Conservation (phyloP, 2,329 filamentous ascomycete genomes). For the Teratosphaeria nubilosa region DNA sequence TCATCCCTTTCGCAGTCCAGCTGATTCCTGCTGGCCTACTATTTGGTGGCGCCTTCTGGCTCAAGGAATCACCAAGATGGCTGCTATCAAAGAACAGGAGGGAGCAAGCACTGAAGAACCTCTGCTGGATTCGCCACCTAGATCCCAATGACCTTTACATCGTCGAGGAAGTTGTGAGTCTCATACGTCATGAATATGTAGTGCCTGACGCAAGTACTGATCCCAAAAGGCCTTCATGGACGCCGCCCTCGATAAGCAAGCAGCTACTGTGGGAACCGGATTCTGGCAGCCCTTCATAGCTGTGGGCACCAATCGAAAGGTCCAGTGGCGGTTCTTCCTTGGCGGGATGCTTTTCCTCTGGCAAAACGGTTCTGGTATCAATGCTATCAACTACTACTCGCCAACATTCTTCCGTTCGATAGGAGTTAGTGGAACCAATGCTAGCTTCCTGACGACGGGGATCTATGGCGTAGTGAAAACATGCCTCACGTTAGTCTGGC, state of each 20-base stretch:
- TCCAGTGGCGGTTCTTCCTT: slow-evolving; percentile 63
- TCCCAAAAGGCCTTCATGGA: slow-evolving; percentile 50
- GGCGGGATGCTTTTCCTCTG: slow-evolving; percentile 66
- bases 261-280: slow-evolving; percentile 53
- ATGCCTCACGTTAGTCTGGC: slow-evolving; percentile 55
- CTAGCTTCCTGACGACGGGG: slow-evolving; percentile 57
- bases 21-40: slow-evolving; percentile 57
- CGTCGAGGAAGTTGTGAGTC: slow-evolving; percentile 51
- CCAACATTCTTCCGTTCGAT: slow-evolving; percentile 60
- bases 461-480: slow-evolving; percentile 73
- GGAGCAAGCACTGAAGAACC: slow-evolving; percentile 31
- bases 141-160: slow-evolving; percentile 53
- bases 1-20: slow-evolving; percentile 50
- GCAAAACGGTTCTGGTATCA: slow-evolving; percentile 70
- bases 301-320: slow-evolving; percentile 44
- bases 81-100: slow-evolving; percentile 32
- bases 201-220: neutral
- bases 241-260: slow-evolving; percentile 55
- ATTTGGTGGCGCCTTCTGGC: slow-evolving; percentile 32
- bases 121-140: slow-evolving; percentile 56
- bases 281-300: slow-evolving; percentile 64
- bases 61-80: slow-evolving; percentile 37
- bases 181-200: neutral
- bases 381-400: slow-evolving; percentile 67
- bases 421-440: slow-evolving; percentile 50